A percentile compares a stretch with the other conserved stretches of the same genome.
These are phyloP conservation scores for Irpex sp. DNA, from an alignment of 1,284 basidiomycete species.

Conservation along the genomic window DNA sequence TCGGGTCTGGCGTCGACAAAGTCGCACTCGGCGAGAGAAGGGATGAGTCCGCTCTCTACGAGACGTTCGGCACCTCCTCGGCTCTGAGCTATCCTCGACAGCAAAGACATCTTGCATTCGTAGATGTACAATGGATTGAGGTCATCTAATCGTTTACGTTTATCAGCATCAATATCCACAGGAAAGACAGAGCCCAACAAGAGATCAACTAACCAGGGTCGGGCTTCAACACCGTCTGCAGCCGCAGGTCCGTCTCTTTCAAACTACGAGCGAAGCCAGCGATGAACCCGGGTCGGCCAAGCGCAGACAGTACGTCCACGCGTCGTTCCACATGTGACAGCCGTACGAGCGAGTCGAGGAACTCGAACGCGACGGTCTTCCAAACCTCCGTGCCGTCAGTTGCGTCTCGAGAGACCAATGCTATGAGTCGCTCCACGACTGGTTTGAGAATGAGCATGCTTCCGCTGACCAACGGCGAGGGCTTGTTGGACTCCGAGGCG, in stretches of 20 bases:
- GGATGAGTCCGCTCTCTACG: slow-evolving; percentile 76
- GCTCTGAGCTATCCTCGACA: slow-evolving; percentile 81
- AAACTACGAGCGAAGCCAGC: slow-evolving; percentile 81
- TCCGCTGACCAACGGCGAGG: slow-evolving; percentile 51
- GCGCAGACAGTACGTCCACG: slow-evolving; percentile 51
- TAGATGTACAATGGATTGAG: slow-evolving; percentile 93
- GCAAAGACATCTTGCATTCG: slow-evolving; percentile 89
- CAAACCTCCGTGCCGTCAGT: slow-evolving; percentile 94
- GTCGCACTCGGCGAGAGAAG: slow-evolving; percentile 82
- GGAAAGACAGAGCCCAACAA: no score
- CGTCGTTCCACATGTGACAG: slow-evolving; percentile 64
- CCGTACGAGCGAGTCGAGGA: slow-evolving; percentile 75
- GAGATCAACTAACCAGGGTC: no score
- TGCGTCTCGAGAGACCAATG: slow-evolving; percentile 84
- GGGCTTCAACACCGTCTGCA: slow-evolving; percentile 81
- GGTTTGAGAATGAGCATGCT: slow-evolving; percentile 62
- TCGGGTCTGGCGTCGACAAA: slow-evolving; percentile 84
- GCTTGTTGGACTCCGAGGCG: slow-evolving; percentile 30
- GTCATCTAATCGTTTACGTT: slow-evolving; percentile 52
- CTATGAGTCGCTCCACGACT: slow-evolving; percentile 71
- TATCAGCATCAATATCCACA: slow-evolving; percentile 1
- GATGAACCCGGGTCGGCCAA: slow-evolving; percentile 79
- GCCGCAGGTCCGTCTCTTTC: slow-evolving; percentile 78
- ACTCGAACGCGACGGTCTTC: slow-evolving; percentile 91
- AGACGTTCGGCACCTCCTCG: slow-evolving; percentile 83